phyloP scores from a whole-genome alignment of 139 green algal genomes.

The Nannochloris sp. region DNA sequence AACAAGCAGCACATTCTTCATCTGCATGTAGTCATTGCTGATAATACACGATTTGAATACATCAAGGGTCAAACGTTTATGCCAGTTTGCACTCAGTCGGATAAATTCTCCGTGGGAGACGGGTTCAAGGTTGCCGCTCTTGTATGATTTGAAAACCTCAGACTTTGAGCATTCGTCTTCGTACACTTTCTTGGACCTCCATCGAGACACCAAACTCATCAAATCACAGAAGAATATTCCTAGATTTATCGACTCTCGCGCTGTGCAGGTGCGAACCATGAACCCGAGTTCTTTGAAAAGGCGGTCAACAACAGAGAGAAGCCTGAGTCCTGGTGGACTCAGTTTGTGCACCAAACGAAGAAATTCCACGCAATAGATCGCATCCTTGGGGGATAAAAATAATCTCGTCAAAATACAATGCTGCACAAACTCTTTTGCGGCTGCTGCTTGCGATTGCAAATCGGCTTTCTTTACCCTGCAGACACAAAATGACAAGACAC shows the following conservation, averaged over 20 bases:
- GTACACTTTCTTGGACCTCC: constrained; percentile 27
- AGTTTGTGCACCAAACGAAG: constrained; percentile 36
- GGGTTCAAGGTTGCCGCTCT: constrained; percentile 1
- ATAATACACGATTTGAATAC: constrained; percentile 29
- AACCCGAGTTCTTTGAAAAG: constrained; percentile 28
- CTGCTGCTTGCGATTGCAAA: background rate
- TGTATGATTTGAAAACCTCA: constrained; percentile 17
- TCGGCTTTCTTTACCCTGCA: constrained; percentile 2
- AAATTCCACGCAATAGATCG: constrained; percentile 51
- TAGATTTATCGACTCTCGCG: constrained; percentile 51
- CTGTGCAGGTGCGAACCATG: constrained; percentile 41
- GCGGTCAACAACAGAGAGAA: constrained; percentile 34
- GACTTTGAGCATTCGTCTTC: constrained; percentile 23
- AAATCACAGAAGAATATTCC: constrained; percentile 51
- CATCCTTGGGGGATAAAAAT: constrained; percentile 43
- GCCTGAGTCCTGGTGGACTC: constrained; percentile 36
- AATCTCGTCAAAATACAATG: constrained; percentile 49
- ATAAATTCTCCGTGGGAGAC: constrained; percentile 26
- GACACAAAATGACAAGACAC: constrained; percentile 3
- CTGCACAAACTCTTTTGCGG: constrained; percentile 25
- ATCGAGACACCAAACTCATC: constrained; percentile 34
- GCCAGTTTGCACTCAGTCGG: constrained; percentile 25
- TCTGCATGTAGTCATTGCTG: constrained; percentile 41
- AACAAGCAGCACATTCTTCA: constrained; percentile 44
- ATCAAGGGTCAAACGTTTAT: constrained; percentile 17